Conservation (phyloP, 2,329 filamentous ascomycete genomes). For the Ophiostoma tasmaniense region DNA sequence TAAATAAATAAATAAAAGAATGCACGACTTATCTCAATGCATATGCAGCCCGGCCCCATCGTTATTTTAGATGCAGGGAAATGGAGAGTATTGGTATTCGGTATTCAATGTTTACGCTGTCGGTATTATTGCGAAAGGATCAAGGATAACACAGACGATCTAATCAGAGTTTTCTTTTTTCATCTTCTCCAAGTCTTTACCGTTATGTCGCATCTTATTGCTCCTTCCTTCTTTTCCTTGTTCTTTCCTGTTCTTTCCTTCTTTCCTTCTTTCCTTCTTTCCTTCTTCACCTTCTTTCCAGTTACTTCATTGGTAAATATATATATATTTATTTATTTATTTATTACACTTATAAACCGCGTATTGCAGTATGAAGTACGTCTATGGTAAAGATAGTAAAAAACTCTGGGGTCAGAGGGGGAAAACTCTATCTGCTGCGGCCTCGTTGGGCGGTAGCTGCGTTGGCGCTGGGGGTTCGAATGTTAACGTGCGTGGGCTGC, state of each 20-base stretch:
- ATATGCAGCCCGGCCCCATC: neutral
- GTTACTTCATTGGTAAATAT: neutral
- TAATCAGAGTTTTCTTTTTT: neutral
- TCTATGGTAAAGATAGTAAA: no score
- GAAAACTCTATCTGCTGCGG: no score
- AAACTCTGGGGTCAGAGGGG: no score
- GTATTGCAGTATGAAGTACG: no score
- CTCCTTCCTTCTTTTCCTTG: no score
- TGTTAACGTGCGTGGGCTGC: no score
- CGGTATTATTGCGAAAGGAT: no score
- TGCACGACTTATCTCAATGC: neutral
- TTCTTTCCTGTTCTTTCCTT: neutral
- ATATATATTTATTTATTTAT: no score
- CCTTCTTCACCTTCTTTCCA: neutral
- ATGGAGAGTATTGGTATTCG: neutral
- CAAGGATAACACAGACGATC: neutral
- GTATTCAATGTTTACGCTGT: neutral
- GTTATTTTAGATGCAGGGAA: slow-evolving; percentile 1
- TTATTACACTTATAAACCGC: no score
- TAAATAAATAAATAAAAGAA: neutral
- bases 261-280: neutral
- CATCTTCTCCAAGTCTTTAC: neutral
- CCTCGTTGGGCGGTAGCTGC: no score
- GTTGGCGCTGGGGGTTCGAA: no score
- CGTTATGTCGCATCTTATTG: neutral